Conservation (phyloP, 306 rosid genomes). For the Quercus mongolica region DNA sequence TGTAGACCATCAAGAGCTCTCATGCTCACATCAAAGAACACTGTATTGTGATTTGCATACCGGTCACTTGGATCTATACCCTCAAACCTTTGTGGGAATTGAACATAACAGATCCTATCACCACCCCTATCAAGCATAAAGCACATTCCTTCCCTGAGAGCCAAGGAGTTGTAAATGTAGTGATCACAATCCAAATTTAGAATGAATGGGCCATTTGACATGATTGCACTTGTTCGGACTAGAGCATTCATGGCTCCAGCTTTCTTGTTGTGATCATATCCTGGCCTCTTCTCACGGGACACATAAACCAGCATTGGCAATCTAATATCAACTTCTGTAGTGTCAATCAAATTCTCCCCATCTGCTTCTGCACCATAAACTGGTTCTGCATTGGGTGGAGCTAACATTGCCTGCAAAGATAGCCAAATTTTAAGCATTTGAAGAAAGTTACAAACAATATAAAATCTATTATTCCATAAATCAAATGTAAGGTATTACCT, state of each 20-base stretch:
- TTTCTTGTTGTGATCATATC: constrained; percentile 83
- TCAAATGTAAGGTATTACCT: constrained; percentile 36
- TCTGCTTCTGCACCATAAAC: constrained; percentile 65
- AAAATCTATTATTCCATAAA: not conserved
- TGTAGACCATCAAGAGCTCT: constrained; percentile 89
- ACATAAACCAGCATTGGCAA: constrained; percentile 83
- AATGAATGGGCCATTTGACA: constrained; percentile 89
- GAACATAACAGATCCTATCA: constrained; percentile 80
- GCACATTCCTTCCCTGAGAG: constrained; percentile 90
- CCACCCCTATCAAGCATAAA: constrained; percentile 92
- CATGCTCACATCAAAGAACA: constrained; percentile 86
- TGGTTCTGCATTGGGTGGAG: constrained; percentile 74
- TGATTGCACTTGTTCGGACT: constrained; percentile 79
- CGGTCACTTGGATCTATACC: constrained; percentile 82
- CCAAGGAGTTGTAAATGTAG: constrained; percentile 71
- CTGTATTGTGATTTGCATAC: constrained; percentile 84
- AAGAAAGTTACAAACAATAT: not conserved
- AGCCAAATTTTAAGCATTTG: not conserved
- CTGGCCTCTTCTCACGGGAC: constrained; percentile 84
- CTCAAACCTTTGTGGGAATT: constrained; percentile 86
- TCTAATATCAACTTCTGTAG: constrained; percentile 64
- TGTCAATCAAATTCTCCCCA: constrained; percentile 65
- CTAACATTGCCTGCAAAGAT: constrained; percentile 69
- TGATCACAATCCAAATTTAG: constrained; percentile 90
- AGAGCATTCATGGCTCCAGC: constrained; percentile 94